Conservation (phyloP, 2,329 filamentous ascomycete genomes). For the Fusarium pininemorale region DNA sequence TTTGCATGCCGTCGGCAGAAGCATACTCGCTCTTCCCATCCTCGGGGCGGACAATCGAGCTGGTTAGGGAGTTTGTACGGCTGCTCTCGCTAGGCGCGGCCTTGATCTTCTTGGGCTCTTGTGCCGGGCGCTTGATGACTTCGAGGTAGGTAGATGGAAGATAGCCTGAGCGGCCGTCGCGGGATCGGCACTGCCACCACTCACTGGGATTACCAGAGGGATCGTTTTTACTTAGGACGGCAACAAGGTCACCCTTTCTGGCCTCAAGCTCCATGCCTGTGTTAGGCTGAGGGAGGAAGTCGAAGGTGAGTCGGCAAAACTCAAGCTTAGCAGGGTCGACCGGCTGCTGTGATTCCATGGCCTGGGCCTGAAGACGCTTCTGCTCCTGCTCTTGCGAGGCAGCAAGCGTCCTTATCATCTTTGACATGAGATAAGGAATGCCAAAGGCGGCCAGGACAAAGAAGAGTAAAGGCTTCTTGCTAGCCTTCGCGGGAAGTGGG, state of each 20-base stretch:
- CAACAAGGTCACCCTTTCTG: conserved; percentile 94
- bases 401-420: conserved; percentile 87
- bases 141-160: conserved; percentile 91
- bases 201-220: conserved; percentile 91
- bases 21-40: conserved; percentile 62
- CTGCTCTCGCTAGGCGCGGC: conserved; percentile 57
- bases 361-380: conserved; percentile 61
- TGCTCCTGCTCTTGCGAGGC: conserved; percentile 87
- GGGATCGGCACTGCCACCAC: conserved; percentile 95
- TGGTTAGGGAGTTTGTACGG: conserved; percentile 62
- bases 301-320: conserved; percentile 94
- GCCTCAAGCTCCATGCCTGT: conserved; percentile 84
- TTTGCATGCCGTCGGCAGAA: conserved; percentile 64
- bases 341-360: conserved; percentile 61
- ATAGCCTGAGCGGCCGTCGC: conserved; percentile 91
- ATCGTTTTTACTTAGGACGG: conserved; percentile 91
- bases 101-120: conserved; percentile 63
- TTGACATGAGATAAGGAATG: conserved; percentile 95
- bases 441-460: conserved; percentile 95
- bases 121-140: conserved; percentile 66
- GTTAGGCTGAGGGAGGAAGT: conserved; percentile 84
- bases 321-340: conserved; percentile 92
- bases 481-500: conserved; percentile 74
- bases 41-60: conserved; percentile 49
- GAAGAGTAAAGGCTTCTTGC: conserved; percentile 94